Conservation (phyloP, 1,284 basidiomycete species). For the Porogramme epimiltina region DNA sequence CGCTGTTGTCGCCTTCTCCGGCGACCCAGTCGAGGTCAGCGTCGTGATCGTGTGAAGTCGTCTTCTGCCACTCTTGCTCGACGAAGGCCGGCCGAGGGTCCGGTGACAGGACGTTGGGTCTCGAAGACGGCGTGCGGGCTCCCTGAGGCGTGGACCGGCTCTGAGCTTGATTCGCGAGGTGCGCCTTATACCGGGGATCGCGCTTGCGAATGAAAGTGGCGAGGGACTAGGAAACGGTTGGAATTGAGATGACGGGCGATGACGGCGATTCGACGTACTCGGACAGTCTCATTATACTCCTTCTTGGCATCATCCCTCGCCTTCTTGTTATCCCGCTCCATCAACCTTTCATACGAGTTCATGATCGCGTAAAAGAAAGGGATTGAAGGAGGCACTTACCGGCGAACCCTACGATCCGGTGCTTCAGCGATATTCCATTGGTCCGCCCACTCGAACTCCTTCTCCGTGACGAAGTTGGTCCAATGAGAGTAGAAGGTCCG, state of each 20-base stretch:
- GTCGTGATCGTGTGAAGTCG: constrained; percentile 42
- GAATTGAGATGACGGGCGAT: neutral
- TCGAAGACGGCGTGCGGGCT: constrained; percentile 20
- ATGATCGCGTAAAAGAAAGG: neutral
- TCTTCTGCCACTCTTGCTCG: constrained; percentile 85
- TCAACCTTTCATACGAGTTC: constrained; percentile 46
- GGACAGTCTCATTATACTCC: constrained; percentile 93
- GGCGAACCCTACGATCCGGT: constrained; percentile 83
- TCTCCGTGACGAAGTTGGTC: constrained; percentile 86
- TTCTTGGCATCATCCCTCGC: constrained; percentile 83
- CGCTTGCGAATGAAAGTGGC: constrained; percentile 90
- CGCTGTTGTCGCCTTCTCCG: constrained; percentile 66
- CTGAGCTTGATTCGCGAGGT: constrained; percentile 56
- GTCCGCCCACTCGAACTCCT: constrained; percentile 91
- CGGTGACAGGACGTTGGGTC: constrained; percentile 18
- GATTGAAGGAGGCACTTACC: constrained; percentile 42
- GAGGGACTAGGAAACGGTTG: constrained; percentile 56
- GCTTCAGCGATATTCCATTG: constrained; percentile 85
- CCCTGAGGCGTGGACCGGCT: constrained; percentile 34
- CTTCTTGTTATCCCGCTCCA: constrained; percentile 98
- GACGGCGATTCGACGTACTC: constrained; percentile 52
- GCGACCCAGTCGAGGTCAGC: constrained; percentile 72
- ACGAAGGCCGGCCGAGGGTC: constrained; percentile 47
- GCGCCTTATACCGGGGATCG: constrained; percentile 87
- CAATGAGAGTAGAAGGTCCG: constrained; percentile 87